phyloP scores from a whole-genome alignment of 1,139 yeast species.

The Hyphopichia khmerensis region DNA sequence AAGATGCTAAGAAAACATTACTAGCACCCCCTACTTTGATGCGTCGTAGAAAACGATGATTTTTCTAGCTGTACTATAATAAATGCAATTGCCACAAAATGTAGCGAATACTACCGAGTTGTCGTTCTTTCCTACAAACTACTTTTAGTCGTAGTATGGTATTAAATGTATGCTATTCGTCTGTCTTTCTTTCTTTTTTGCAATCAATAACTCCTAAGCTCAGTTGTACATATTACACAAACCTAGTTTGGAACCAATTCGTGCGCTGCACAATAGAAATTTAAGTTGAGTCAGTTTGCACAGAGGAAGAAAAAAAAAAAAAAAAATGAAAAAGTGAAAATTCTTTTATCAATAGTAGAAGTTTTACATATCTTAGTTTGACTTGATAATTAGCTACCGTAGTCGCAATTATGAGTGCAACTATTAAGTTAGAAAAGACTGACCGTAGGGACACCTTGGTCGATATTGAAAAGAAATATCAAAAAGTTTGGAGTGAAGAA shows the following conservation, averaged over 20 bases:
- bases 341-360: neutral
- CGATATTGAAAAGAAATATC: slow-evolving; percentile 87
- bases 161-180: no score
- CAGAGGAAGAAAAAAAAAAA: neutral
- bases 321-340: neutral
- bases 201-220: no score
- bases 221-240: no score
- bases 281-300: neutral
- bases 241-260: no score
- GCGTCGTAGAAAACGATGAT: slow-evolving; percentile 3
- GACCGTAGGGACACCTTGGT: slow-evolving; percentile 92
- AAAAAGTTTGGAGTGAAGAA: slow-evolving; percentile 81
- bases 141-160: no score
- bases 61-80: no score
- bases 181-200: no score
- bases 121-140: no score
- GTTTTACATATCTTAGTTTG: neutral
- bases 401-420: slow-evolving; percentile 35
- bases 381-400: neutral
- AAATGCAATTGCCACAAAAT: no score
- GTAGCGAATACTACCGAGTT: no score
- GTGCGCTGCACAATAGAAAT: no score
- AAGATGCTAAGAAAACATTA: slow-evolving; percentile 1
- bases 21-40: slow-evolving; percentile 8
- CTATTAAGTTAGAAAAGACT: slow-evolving; percentile 54